Conservation (phyloP, 164 flowering plant species). For the Stephania cephalantha region DNA sequence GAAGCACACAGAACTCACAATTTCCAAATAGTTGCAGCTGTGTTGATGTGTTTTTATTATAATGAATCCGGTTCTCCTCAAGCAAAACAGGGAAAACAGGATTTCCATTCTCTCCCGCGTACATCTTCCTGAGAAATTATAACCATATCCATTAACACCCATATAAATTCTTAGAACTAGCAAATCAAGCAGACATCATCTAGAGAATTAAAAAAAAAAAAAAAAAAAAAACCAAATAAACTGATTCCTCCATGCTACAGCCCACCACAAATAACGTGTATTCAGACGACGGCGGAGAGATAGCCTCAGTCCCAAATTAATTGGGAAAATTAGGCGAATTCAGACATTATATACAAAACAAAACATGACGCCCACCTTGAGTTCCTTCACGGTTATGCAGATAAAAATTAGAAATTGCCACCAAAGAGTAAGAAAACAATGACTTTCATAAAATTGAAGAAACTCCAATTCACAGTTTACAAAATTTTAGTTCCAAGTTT, state of each 20-base stretch:
- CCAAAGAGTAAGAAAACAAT: neutral
- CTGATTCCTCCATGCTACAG: neutral
- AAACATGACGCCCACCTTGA: neutral
- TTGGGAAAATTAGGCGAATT: neutral
- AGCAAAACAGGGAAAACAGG: constrained; percentile 35
- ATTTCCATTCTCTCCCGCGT: constrained; percentile 50
- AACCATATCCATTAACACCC: constrained; percentile 6
- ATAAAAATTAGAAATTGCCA: neutral
- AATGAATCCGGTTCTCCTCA: constrained; percentile 44
- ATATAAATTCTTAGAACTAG: constrained; percentile 1
- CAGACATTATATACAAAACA: neutral
- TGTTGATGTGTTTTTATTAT: constrained; percentile 40
- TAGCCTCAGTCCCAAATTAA: too few species aligned
- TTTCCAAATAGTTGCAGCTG: constrained; percentile 70
- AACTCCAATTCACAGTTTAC: neutral
- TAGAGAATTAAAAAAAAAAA: neutral
- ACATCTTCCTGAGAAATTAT: constrained; percentile 38
- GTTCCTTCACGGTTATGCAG: neutral
- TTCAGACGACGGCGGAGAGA: neutral
- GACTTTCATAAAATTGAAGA: neutral
- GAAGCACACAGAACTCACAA: constrained; percentile 37
- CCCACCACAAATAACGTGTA: neutral
- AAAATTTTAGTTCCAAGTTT: neutral
- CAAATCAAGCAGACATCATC: neutral
- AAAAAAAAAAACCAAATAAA: neutral